Base-by-base conservation (phyloP, 2,329 filamentous ascomycete species). In the Aspergillus ruber region DNA sequence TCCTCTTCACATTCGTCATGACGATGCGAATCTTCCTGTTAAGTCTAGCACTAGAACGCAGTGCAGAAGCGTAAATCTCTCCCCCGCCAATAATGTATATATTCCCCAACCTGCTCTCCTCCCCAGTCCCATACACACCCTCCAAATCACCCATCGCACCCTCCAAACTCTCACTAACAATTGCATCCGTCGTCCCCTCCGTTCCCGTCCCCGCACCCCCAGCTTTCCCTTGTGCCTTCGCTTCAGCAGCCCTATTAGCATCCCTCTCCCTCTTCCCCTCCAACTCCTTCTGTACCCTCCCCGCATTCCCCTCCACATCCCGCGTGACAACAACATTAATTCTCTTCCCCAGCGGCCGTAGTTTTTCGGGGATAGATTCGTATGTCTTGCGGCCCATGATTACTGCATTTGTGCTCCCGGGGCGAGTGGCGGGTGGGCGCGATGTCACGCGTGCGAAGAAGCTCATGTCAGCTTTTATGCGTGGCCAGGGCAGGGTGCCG, bases 341-440 rank as follows among this genome's bases (percentile, higher is more conserved):
- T 8, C 93, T 77, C 52, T 83, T 85, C 51, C 82, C 84, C 29
- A 98, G 76, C 15, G 93, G 93, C 2, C 90, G 79, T 65, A 93
- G 90, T 44, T 76, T 79, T 6, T 75, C 63, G 2, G 93, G 91
- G 50, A 98, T 91, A 54, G 84, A 89, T 45, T 95, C 89, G 85
- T 91, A 98, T 0, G 93, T 98, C 70, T 94, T 96, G 62, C 93
- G 86, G 50, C 93, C 93, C 93, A 98, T 98, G 57, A 98, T 85
- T 44, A 97, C 88, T 15, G 88, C 86, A 67, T 90, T 91, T 1
- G 60, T 63, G 21, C 45, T 56, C 2, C 53, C 55, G 0, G 59
- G 46, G 3, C 50, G 49, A 0, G n/a, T n/a, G n/a, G n/a, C n/a
- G n/a, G 66, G 62, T 3, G 66, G 51, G 13, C 84, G 81, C 59